phyloP scores from a whole-genome alignment of 495 filamentous ascomycete genomes.

The Penicillium goetzii region DNA sequence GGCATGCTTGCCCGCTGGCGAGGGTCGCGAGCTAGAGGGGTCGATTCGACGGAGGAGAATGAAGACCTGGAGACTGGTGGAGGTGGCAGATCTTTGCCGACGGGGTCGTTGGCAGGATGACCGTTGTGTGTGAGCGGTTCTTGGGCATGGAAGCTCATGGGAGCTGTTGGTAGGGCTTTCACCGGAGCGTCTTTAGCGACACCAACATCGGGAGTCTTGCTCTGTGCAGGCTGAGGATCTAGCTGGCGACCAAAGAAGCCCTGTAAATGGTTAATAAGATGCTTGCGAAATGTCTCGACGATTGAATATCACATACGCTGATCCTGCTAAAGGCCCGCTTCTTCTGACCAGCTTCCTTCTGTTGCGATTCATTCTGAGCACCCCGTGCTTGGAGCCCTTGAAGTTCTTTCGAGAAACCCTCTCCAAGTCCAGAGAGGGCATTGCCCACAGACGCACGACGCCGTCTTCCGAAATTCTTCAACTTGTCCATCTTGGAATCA shows the following conservation, averaged over 20 bases:
- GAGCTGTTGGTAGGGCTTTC: slow-evolving; percentile 13
- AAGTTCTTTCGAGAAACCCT: slow-evolving; percentile 17
- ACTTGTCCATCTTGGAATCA: slow-evolving; percentile 35
- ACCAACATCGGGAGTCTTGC: not conserved
- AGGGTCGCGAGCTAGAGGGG: not conserved
- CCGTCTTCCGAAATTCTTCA: slow-evolving; percentile 37
- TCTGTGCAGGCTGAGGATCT: slow-evolving; percentile 15
- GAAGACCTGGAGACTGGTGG: slow-evolving; percentile 6
- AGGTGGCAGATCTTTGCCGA: slow-evolving; percentile 17
- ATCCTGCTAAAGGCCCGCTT: slow-evolving; percentile 28
- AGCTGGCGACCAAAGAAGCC: slow-evolving; percentile 26
- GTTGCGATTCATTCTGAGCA: not conserved
- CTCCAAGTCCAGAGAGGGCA: slow-evolving; percentile 29
- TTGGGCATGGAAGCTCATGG: not conserved
- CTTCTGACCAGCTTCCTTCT: slow-evolving; percentile 10
- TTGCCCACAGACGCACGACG: slow-evolving; percentile 38
- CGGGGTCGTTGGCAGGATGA: not conserved
- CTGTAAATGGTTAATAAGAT: slow-evolving; percentile 19
- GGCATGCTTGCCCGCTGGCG: slow-evolving; percentile 23
- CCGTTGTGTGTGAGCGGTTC: not conserved
- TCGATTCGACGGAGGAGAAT: slow-evolving; percentile 5
- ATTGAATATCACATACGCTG: slow-evolving; percentile 22
- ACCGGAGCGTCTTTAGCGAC: not conserved
- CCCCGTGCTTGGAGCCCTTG: slow-evolving; percentile 26
- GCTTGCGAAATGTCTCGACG: not conserved